Evolutionary conservation across 352 stramenopile genomes (phyloP), one percentile per base, ranked within the genome.

Genomic region (Phytophthora parvispora): DNA sequence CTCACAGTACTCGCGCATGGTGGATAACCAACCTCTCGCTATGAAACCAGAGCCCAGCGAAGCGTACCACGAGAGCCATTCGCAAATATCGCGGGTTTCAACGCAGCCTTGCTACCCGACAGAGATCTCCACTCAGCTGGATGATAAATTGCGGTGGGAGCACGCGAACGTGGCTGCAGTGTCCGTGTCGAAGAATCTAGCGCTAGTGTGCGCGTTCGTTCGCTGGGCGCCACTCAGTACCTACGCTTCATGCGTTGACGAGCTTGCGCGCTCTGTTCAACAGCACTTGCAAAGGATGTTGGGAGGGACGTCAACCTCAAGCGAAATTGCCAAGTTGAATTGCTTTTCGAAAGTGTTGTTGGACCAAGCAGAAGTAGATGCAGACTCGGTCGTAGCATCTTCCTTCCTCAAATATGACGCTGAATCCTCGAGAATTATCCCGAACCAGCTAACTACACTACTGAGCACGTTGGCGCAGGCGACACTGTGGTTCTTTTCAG

Each of bases 401-500:
- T 43, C 36, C 15, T 22, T 43, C 9, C 15, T 22, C 15, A 43
- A 6, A 43, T 4, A 22, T 16, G 36, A 20, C 15, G 36, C 10
- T 43, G 36, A 18, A 43, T 16, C 36, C 36, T 43, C 36, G n/a
- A 28, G 6, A 9, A 27, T 22, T 38, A 13, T 75, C 3, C 54
- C 73, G 38, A 76, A 64, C 40, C 59, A 82, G 34, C 40, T 86
- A 5, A 69, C 82, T 36, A 31, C 43, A 15, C 72, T 87, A 36
- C 49, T 87, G 18, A 74, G 72, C 34, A 59, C 67, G 25, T 60
- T 81, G 36, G 60, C 72, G 18, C 71, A 84, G 34, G 69, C 70
- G 4, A 64, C 70, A 31, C 56, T 78, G 31, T 87, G 80, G 80
- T 68, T 87, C 22, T 82, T 78, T 49, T 80, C 75, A 25, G 56